Base-by-base conservation (phyloP, 2,329 filamentous ascomycete species). In the Penicillium sp. region DNA sequence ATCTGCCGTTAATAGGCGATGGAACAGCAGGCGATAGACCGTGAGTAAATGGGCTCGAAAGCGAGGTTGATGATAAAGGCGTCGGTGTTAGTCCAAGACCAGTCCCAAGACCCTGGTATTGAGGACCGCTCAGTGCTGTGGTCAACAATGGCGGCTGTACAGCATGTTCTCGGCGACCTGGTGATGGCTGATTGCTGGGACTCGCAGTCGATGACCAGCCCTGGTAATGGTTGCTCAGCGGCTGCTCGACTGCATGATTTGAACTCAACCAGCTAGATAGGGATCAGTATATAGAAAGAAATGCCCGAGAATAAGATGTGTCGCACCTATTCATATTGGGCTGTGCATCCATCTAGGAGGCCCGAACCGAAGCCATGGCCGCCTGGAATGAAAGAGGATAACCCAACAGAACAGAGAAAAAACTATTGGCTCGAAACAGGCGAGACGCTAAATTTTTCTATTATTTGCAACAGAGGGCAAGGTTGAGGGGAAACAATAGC, bases 1-100 rank as follows among this genome's bases (percentile, higher is more conserved):
- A 67, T 52, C 62, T 63, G 3, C 68, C 64, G 29, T 68, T 69
- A 8, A 65, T 66, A 5, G 75, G 72, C 23, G 75, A 72, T 35
- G 68, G 56, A 35, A 74, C 64, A 41, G 68, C 72, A 13, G 74
- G 68, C 45, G 75, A 74, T 49, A 68, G 64, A 55, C 63, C 60
- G 54, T 70, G 72, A 8, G 70, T 76, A 57, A 77, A 78, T 7
- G 76, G 75, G 46, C 73, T 77, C 27, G 74, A 75, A 37, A 77
- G 63, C 32, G 75, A 74, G n/a, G 74, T 75, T 7, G 75, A 70
- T 13, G 76, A 77, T 34, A 73, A 61, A 52, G 75, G 75, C 15
- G 74, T 76, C 21, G 68, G 67, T 37, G 64, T 65, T 54, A 70
- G 54, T n/a, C 52, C 52, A 18, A 54, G 65, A 48, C 61, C 63